Conservation (phyloP, 2,329 filamentous ascomycete species). For the Eurotiales sp. region DNA sequence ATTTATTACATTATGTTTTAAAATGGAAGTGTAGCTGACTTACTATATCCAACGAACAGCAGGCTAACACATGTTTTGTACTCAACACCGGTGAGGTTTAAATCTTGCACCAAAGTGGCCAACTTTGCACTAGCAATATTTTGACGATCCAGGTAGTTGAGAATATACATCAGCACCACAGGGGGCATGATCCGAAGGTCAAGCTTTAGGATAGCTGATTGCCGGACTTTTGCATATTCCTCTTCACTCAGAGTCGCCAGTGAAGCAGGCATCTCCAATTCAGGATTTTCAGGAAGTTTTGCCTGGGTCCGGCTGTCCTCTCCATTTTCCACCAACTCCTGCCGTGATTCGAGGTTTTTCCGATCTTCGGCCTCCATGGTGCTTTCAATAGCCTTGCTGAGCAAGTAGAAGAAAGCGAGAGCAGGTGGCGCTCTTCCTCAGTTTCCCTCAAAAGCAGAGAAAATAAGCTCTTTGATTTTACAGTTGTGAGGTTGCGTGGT, state of each 20-base stretch:
- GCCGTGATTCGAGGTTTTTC: not conserved
- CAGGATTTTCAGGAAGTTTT: not conserved
- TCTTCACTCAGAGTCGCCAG: conserved; percentile 16
- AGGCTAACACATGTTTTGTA: conserved; percentile 12
- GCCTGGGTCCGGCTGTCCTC: not conserved
- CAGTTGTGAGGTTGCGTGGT: too few species aligned
- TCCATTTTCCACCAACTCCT: not conserved
- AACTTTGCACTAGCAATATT: conserved; percentile 13
- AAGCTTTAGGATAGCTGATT: conserved; percentile 7
- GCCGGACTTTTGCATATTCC: conserved; percentile 1
- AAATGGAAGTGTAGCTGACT: not conserved
- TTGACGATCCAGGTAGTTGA: conserved; percentile 15
- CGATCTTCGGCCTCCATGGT: not conserved
- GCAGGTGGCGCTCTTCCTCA: too few species aligned
- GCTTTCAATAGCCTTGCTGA: not conserved
- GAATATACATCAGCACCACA: conserved; percentile 12
- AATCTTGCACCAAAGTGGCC: conserved; percentile 5
- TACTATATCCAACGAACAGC: conserved; percentile 13
- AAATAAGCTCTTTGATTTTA: too few species aligned
- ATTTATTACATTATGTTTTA: too few species aligned
- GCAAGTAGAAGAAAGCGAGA: too few species aligned
- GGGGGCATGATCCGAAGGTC: conserved; percentile 12
- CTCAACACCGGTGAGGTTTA: conserved; percentile 4
- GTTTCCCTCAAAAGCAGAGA: too few species aligned
- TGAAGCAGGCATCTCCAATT: conserved; percentile 4